Percentiles rank a stretch among this genome's conserved stretches.
phyloP scores from a whole-genome alignment of 176 grass and related monocot genomes.

The Melocanna baccifera region DNA sequence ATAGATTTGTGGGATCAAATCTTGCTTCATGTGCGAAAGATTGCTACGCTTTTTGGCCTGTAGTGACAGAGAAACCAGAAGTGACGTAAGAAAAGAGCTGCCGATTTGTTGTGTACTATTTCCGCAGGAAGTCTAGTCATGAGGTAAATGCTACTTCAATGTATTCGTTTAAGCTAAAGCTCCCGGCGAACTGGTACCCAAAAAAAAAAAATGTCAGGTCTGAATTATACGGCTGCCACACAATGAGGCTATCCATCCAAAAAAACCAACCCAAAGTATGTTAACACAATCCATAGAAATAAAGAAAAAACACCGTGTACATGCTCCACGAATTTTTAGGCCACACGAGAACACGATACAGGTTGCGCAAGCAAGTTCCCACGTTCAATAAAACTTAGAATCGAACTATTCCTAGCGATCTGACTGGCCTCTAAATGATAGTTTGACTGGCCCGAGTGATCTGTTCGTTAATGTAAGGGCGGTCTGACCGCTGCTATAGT shows the following conservation, averaged over 20 bases:
- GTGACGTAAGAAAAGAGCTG: not conserved
- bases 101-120: not conserved
- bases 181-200: not conserved
- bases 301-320: not conserved
- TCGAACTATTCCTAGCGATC: too few species aligned
- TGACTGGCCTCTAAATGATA: too few species aligned
- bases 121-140: not conserved
- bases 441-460: too few species aligned
- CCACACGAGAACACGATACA: too few species aligned
- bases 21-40: not conserved
- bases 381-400: not conserved
- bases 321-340: not conserved
- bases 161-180: not conserved
- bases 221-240: not conserved
- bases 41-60: not conserved
- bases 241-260: not conserved
- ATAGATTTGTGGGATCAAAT: not conserved
- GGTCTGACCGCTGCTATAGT: too few species aligned
- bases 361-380: not conserved
- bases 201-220: too few species aligned
- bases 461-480: too few species aligned
- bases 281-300: not conserved
- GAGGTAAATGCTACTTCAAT: not conserved
- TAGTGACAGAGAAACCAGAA: slow-evolving; percentile 1
- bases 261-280: not conserved